phyloP scores from a whole-genome alignment of 2,329 filamentous ascomycete genomes.

The Diaporthe humulicola region DNA sequence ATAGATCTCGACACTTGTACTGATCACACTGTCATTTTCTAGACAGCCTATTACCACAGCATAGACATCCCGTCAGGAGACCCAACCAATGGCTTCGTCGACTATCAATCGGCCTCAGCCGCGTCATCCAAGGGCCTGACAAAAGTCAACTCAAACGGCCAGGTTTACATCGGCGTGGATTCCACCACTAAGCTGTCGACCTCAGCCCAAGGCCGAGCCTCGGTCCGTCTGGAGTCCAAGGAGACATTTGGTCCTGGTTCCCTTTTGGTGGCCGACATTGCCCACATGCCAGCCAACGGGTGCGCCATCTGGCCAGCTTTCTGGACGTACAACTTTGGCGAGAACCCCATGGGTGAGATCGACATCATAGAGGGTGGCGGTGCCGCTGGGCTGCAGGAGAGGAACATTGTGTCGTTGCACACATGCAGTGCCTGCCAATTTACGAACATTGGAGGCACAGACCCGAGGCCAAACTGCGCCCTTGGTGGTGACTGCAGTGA shows the following conservation, averaged over 20 bases:
- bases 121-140: slow-evolving; percentile 56
- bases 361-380: slow-evolving; percentile 62
- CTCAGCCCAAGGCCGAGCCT: slow-evolving; percentile 53
- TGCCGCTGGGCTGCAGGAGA: slow-evolving; percentile 54
- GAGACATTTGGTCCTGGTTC: slow-evolving; percentile 58
- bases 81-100: slow-evolving; percentile 43
- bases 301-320: slow-evolving; percentile 66
- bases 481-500: slow-evolving; percentile 41
- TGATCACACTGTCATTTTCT: background rate
- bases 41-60: slow-evolving; percentile 29
- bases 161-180: slow-evolving; percentile 62
- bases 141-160: slow-evolving; percentile 47
- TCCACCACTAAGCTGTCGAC: slow-evolving; percentile 48
- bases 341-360: slow-evolving; percentile 65
- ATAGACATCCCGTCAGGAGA: slow-evolving; percentile 38
- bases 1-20: too few species aligned
- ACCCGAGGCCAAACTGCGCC: slow-evolving; percentile 41
- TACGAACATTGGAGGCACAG: slow-evolving; percentile 42
- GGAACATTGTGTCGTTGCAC: slow-evolving; percentile 63
- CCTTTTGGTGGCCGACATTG: slow-evolving; percentile 60
- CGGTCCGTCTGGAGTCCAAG: slow-evolving; percentile 60
- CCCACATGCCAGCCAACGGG: slow-evolving; percentile 61
- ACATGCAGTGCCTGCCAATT: slow-evolving; percentile 60
- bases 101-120: slow-evolving; percentile 53
- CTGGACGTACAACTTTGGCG: slow-evolving; percentile 51